Percentiles rank a stretch among this genome's conserved stretches.
Evolutionary conservation across 139 green algal genomes (phyloP).

Genomic region (Chlamydomonas incerta): DNA sequence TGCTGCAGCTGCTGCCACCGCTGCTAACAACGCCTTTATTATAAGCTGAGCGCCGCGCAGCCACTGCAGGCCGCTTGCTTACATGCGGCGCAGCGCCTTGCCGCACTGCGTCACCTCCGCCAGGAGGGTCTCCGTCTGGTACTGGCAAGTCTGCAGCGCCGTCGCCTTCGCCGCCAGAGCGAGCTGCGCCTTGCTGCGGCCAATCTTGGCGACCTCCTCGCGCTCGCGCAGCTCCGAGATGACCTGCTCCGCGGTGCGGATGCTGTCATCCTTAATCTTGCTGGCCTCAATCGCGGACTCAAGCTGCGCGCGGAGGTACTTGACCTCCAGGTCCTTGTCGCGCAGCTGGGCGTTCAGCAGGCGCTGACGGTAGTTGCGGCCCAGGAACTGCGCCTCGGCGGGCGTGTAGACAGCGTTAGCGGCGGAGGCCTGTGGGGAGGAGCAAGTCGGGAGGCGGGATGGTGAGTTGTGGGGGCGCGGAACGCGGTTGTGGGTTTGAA

Average conservation of each 20-base stretch:
- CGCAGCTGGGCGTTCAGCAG: constrained; percentile 37
- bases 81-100: constrained; percentile 3
- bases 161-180: constrained; percentile 38
- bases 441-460: background rate
- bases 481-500: background rate
- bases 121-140: constrained; percentile 24
- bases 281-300: constrained; percentile 6
- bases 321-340: constrained; percentile 43
- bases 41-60: too few species aligned
- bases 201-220: constrained; percentile 22
- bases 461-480: background rate
- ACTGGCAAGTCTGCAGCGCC: constrained; percentile 35
- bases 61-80: background rate
- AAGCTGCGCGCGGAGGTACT: constrained; percentile 31
- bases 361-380: constrained; percentile 30
- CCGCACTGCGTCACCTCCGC: constrained; percentile 29
- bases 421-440: background rate
- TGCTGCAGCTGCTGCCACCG: too few species aligned
- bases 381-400: constrained; percentile 30
- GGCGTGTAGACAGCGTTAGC: constrained; percentile 16
- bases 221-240: constrained; percentile 23
- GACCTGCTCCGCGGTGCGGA: constrained; percentile 1
- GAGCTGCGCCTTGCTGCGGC: constrained; percentile 46
- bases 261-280: constrained; percentile 17
- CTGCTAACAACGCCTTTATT: too few species aligned